Evolutionary conservation across 352 stramenopile genomes (phyloP).

Genomic region (Aphanomyces cochlioides): DNA sequence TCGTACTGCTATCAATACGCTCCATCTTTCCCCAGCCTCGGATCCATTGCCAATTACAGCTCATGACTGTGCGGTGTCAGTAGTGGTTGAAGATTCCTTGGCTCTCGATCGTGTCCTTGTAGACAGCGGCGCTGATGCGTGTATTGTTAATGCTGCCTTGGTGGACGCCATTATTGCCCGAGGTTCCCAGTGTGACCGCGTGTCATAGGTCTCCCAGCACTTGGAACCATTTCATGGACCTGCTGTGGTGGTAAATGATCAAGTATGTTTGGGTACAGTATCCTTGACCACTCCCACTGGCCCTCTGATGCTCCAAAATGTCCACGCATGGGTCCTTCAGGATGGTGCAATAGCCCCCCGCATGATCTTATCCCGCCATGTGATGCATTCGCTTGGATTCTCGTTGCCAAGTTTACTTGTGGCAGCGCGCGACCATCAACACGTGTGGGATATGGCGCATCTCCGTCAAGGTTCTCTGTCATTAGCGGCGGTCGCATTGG

Average conservation of each 20-base stretch:
- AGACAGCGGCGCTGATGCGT: too few species aligned
- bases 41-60: not conserved
- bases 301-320: not conserved
- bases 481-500: too few species aligned
- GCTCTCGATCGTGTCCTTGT: too few species aligned
- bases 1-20: too few species aligned
- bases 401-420: not conserved
- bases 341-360: not conserved
- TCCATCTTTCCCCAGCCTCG: too few species aligned
- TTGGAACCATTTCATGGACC: not conserved
- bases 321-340: not conserved
- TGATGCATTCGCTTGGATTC: slow-evolving; percentile 3
- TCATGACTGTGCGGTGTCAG: not conserved
- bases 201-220: not conserved
- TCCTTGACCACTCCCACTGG: not conserved
- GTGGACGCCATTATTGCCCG: too few species aligned
- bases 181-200: too few species aligned
- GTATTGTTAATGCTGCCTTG: too few species aligned
- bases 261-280: not conserved
- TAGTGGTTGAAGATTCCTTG: too few species aligned
- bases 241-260: not conserved
- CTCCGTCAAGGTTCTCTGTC: too few species aligned
- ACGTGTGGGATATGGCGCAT: not conserved
- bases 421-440: not conserved
- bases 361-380: not conserved